Evolutionary conservation across 192 early-diverging fungal species (phyloP).

Genomic region (Linnemannia zychae): DNA sequence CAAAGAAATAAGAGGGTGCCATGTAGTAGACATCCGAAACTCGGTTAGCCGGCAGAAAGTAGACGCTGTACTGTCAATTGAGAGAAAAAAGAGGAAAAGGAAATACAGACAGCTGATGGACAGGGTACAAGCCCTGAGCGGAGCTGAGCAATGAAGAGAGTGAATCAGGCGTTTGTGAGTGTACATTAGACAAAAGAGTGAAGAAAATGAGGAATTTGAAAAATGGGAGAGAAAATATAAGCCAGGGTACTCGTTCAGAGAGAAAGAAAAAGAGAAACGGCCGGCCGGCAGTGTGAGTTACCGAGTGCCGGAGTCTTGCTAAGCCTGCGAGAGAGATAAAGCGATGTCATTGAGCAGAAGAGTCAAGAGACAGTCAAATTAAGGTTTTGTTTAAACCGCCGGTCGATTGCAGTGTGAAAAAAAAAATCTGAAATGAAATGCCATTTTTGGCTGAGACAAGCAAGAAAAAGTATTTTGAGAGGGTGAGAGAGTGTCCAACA

Average conservation of each 20-base stretch:
- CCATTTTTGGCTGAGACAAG: background rate
- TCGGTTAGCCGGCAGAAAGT: background rate
- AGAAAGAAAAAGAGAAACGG: background rate
- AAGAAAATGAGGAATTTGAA: background rate
- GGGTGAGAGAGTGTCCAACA: background rate
- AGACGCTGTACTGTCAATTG: background rate
- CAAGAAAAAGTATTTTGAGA: background rate
- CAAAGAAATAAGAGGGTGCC: background rate
- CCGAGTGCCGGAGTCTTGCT: background rate
- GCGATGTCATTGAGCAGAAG: background rate
- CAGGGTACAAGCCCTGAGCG: background rate
- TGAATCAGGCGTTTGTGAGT: background rate
- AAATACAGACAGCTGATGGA: constrained; percentile 2
- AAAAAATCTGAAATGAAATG: background rate
- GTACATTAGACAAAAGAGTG: no score
- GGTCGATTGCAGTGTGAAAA: background rate
- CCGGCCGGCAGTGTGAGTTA: constrained; percentile 9
- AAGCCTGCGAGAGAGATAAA: background rate
- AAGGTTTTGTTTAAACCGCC: background rate
- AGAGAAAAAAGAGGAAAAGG: background rate
- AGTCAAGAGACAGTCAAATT: background rate
- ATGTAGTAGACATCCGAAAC: background rate
- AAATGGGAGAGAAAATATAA: background rate
- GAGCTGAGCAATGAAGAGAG: background rate
- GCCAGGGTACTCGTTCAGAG: background rate